Percentiles rank a stretch among this genome's conserved stretches.
Evolutionary conservation across 148 eudicot species (phyloP).

Genomic region (Fallopia convolvulus): DNA sequence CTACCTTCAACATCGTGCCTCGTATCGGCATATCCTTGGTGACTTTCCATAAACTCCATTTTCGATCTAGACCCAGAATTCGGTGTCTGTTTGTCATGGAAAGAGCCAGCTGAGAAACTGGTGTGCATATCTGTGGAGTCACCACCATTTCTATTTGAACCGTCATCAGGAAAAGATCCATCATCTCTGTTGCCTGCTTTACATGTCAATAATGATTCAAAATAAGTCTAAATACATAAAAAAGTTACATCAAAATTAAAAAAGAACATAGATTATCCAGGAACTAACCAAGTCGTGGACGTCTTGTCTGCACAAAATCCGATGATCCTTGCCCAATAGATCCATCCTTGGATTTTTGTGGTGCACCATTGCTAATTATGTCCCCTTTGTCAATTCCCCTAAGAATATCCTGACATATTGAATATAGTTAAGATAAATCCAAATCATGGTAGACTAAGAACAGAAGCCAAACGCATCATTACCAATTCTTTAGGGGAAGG

Average conservation of each 20-base stretch:
- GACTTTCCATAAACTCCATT: slow-evolving; percentile 25
- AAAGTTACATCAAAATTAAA: background rate
- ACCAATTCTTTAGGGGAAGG: slow-evolving; percentile 80
- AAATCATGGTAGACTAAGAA: background rate
- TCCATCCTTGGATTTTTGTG: slow-evolving; percentile 76
- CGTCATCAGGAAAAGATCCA: slow-evolving; percentile 37
- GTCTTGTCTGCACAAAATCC: slow-evolving; percentile 56
- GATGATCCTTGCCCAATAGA: slow-evolving; percentile 48
- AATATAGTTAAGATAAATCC: slow-evolving; percentile 16
- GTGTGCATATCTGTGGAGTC: slow-evolving; percentile 27
- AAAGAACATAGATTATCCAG: background rate
- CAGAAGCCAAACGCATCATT: slow-evolving; percentile 10
- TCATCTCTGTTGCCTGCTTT: slow-evolving; percentile 70
- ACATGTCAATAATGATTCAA: slow-evolving; percentile 2
- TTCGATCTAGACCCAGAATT: slow-evolving; percentile 27
- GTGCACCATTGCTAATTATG: slow-evolving; percentile 72
- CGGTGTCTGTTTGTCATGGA: slow-evolving; percentile 33
- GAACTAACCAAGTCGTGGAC: slow-evolving; percentile 50
- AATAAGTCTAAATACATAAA: background rate
- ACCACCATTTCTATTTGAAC: slow-evolving; percentile 36
- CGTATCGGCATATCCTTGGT: slow-evolving; percentile 25
- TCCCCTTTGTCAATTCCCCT: slow-evolving; percentile 93
- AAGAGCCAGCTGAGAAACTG: slow-evolving; percentile 20
- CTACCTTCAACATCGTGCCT: slow-evolving; percentile 37
- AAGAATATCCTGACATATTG: slow-evolving; percentile 49